Evolutionary conservation across 108 stramenopile genomes (phyloP), one percentile per base, ranked within the genome.

Genomic region (Cyclostephanos tholiformis): DNA sequence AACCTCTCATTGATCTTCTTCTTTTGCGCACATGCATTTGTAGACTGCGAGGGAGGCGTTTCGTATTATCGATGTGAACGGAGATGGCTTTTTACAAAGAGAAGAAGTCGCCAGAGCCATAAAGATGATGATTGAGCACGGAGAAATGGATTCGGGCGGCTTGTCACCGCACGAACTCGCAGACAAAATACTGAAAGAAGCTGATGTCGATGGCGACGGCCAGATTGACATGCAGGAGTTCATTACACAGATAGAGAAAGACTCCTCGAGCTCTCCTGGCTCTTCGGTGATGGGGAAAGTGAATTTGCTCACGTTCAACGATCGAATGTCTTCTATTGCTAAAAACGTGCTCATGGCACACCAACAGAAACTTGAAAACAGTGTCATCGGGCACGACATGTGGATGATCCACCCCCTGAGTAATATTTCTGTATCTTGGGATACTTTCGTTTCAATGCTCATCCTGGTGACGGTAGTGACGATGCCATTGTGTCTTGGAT

Each of bases 401-500:
- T 82, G 77, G 81, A 36, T 88, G 32, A 70, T 88, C 39, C 85
- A 88, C 73, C 87, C 87, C 14, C 55, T 74, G 52, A 71, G 72
- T 23, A 64, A 69, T 50, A 27, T 66, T 12, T 79, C 86, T 50
- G 80, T 67, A 12, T 56, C 72, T 49, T 88, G 85, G 85, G 87
- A 88, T 63, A 73, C 86, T 12, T 12, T 79, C 16, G 69, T 88
- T 36, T 78, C 87, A 39, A 41, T 80, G 11, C 62, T 86, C 9
- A 86, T 88, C 46, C 67, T 86, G 6, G 6, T 84, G 26, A 88
- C 87, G 30, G 73, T 88, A 16, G 60, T 82, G 13, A 82, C 83
- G 23, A 71, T 88, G 62, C 87, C 87, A 29, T 60, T 88, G 23
- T 75, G 79, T 16, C 69, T 88, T 30, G 87, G 83, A 38, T 88